A percentile compares a stretch with the other conserved stretches of the same genome.
Evolutionary conservation across 2,329 filamentous ascomycete species (phyloP).

Genomic region (Diaporthe batatas): DNA sequence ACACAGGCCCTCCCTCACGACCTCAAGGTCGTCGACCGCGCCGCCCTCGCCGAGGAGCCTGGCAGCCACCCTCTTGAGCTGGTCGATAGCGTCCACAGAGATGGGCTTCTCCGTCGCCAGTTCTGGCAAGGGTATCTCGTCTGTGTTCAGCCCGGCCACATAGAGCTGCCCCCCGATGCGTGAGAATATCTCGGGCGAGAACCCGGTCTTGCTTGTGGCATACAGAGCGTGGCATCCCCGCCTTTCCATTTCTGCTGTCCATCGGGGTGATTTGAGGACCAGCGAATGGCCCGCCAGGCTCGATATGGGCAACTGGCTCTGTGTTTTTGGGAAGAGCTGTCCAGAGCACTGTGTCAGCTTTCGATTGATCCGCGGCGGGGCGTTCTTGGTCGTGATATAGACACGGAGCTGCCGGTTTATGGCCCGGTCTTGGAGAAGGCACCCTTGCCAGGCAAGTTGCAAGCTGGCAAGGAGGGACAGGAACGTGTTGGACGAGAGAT

Average conservation of each 20-base stretch:
- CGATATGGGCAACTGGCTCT: slow-evolving; percentile 66
- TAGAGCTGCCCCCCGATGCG: slow-evolving; percentile 77
- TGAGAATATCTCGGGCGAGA: slow-evolving; percentile 79
- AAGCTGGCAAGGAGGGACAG: not conserved
- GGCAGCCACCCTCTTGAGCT: slow-evolving; percentile 63
- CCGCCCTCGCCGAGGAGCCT: slow-evolving; percentile 59
- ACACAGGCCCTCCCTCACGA: slow-evolving; percentile 76
- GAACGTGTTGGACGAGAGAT: not conserved
- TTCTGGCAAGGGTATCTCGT: slow-evolving; percentile 70
- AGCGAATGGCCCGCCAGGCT: slow-evolving; percentile 80
- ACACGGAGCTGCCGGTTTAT: not conserved
- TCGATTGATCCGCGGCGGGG: not conserved
- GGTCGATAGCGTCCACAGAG: slow-evolving; percentile 60
- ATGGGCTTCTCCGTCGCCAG: slow-evolving; percentile 64
- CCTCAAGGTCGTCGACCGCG: slow-evolving; percentile 66
- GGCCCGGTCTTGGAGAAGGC: not conserved
- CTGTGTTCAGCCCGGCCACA: slow-evolving; percentile 78
- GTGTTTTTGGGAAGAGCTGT: slow-evolving; percentile 70
- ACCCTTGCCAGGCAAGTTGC: not conserved
- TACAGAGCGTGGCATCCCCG: slow-evolving; percentile 77
- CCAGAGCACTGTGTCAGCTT: slow-evolving; percentile 4
- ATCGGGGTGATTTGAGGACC: slow-evolving; percentile 72
- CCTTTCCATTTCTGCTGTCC: slow-evolving; percentile 58
- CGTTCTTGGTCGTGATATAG: not conserved
- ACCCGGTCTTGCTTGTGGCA: slow-evolving; percentile 68